These are phyloP conservation scores for Flagelloscypha sp. DNA, from an alignment of 768 basidiomycete species.

Conservation along the genomic window DNA sequence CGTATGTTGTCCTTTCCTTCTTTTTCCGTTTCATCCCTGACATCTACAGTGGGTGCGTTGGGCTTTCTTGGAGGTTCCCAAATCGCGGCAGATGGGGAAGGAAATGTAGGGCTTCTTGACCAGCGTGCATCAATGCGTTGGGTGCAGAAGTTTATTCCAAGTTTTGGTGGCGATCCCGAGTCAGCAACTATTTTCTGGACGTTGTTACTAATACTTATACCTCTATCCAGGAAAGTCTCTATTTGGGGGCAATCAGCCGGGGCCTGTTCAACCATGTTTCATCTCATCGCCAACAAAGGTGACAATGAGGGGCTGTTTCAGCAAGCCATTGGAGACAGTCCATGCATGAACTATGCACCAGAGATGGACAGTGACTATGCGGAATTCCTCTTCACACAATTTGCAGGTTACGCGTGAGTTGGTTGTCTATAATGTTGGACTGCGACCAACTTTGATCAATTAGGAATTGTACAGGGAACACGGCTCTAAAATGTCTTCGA, in stretches of 20 bases:
- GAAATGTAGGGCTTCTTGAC: too few relatives aligned
- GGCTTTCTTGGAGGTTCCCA: too few relatives aligned
- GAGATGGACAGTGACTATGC: conserved; percentile 24
- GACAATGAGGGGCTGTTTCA: conserved; percentile 29
- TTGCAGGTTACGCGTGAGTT: conserved; percentile 27
- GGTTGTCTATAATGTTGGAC: background rate
- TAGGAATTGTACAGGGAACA: too few relatives aligned
- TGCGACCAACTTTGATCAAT: too few relatives aligned
- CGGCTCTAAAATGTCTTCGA: too few relatives aligned
- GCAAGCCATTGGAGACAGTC: conserved; percentile 36
- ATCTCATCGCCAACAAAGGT: conserved; percentile 32
- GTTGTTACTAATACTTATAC: too few relatives aligned
- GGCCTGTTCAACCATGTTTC: conserved; percentile 6
- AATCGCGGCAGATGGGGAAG: too few relatives aligned
- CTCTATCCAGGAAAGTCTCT: conserved; percentile 5
- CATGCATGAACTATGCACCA: conserved; percentile 30
- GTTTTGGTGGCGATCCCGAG: conserved; percentile 40
- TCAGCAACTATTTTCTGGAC: too few relatives aligned
- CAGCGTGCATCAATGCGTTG: conserved; percentile 34
- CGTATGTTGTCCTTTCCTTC: too few relatives aligned
- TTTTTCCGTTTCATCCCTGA: too few relatives aligned
- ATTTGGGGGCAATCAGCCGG: conserved; percentile 11
- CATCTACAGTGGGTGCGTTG: too few relatives aligned
- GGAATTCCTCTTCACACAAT: conserved; percentile 27
- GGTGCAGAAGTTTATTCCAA: conserved; percentile 37